Percentiles rank a stretch among this genome's conserved stretches.
Conservation (phyloP, 2,329 filamentous ascomycete species). For the Ambrosiella cleistominuta region DNA sequence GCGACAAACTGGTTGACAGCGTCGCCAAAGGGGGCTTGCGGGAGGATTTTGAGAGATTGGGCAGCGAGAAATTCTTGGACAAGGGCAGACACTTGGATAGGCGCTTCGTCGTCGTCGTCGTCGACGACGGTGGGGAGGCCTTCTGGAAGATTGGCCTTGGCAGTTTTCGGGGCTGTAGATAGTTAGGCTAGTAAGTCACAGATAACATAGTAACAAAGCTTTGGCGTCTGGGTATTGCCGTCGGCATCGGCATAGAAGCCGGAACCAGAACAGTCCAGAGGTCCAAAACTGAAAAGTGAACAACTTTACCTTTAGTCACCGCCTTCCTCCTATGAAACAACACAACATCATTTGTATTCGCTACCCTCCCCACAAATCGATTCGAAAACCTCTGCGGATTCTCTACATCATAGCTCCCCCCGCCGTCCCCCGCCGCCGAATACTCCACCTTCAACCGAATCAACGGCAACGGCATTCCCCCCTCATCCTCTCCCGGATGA, state of each 20-base stretch:
- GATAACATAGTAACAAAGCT: not conserved
- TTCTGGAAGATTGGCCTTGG: constrained; percentile 36
- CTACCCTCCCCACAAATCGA: constrained; percentile 74
- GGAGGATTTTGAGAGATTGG: constrained; percentile 81
- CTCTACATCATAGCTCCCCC: constrained; percentile 59
- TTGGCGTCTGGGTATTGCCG: no score
- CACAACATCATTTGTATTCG: constrained; percentile 85
- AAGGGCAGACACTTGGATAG: constrained; percentile 69
- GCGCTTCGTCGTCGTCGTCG: constrained; percentile 14
- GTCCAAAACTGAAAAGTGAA: not conserved
- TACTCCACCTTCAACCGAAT: constrained; percentile 85
- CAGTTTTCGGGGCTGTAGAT: constrained; percentile 23
- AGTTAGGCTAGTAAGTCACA: not conserved
- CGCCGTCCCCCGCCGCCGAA: constrained; percentile 61
- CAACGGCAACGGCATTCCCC: constrained; percentile 54
- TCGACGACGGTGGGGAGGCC: constrained; percentile 39
- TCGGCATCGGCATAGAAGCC: no score
- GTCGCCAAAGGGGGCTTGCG: constrained; percentile 81
- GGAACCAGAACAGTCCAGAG: not conserved
- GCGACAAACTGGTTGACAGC: constrained; percentile 85
- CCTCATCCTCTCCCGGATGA: constrained; percentile 19
- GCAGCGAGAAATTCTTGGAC: constrained; percentile 75
- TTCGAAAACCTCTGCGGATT: constrained; percentile 95
- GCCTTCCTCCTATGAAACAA: constrained; percentile 80
- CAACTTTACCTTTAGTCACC: constrained; percentile 17